These are phyloP conservation scores for Zasmidium citrigriseum DNA, from an alignment of 2,329 filamentous ascomycete species.

Conservation along the genomic window DNA sequence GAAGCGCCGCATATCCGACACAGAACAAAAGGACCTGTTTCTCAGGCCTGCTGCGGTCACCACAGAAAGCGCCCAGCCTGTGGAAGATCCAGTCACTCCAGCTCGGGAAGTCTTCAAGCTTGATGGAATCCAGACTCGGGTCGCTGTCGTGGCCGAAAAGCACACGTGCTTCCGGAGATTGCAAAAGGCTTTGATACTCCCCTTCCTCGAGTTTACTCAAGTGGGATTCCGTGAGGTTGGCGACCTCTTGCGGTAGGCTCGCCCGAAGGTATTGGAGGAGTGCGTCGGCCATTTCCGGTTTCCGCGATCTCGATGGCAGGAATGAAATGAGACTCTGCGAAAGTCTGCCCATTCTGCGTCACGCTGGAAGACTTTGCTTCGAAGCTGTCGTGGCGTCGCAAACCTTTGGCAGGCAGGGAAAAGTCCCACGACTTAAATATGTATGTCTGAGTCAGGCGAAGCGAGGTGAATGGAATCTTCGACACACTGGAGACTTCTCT, in stretches of 20 bases:
- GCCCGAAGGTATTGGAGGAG: constrained; percentile 43
- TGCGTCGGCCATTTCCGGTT: constrained; percentile 43
- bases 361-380: not conserved
- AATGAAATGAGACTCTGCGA: not conserved
- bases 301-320: constrained; percentile 5
- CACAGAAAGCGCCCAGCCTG: constrained; percentile 41
- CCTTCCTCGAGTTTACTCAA: constrained; percentile 44
- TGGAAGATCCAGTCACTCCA: constrained; percentile 52
- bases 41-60: constrained; percentile 40
- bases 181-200: constrained; percentile 43
- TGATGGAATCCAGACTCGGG: constrained; percentile 34
- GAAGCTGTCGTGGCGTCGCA: not conserved
- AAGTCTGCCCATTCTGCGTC: not conserved
- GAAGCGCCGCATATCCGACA: constrained; percentile 68
- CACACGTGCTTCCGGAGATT: constrained; percentile 40
- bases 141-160: constrained; percentile 44
- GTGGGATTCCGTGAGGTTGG: constrained; percentile 37
- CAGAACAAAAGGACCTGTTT: constrained; percentile 49
- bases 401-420: no score
- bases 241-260: constrained; percentile 45
- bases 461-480: no score
- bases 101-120: constrained; percentile 35
- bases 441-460: no score
- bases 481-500: no score
- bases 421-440: no score